Percentiles rank a stretch among this genome's conserved stretches.
phyloP scores from a whole-genome alignment of 805 yeast species.

The Spencermartinsiella europaea region DNA sequence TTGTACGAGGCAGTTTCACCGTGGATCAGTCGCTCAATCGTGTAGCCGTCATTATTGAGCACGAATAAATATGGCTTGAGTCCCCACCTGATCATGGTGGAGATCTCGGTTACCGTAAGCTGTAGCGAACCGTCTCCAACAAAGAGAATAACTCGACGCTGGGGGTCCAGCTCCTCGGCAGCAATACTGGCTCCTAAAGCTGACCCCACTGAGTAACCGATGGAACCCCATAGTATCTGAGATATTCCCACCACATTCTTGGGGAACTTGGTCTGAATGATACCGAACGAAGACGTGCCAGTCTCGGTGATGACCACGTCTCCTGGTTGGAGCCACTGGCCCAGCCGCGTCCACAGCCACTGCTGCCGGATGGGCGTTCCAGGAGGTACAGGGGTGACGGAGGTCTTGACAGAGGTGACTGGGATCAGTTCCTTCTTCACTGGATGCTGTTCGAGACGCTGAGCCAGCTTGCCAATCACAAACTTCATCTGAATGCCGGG shows the following conservation, averaged over 20 bases:
- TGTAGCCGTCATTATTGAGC: conserved; percentile 61
- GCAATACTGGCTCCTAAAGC: conserved; percentile 60
- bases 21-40: conserved; percentile 59
- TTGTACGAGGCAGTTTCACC: conserved; percentile 52
- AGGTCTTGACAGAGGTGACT: conserved; percentile 49
- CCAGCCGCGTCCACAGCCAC: conserved; percentile 48
- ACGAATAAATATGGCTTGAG: conserved; percentile 54
- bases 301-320: conserved; percentile 60
- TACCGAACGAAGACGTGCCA: conserved; percentile 62
- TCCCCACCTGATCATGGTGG: conserved; percentile 51
- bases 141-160: conserved; percentile 50
- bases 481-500: conserved; percentile 51
- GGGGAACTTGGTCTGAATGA: conserved; percentile 53
- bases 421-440: conserved; percentile 30
- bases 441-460: conserved; percentile 3
- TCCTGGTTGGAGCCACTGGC: conserved; percentile 48
- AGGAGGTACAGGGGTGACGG: conserved; percentile 50
- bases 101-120: conserved; percentile 59
- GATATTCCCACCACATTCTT: conserved; percentile 47
- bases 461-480: conserved; percentile 30
- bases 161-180: conserved; percentile 42
- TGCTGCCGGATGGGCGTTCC: conserved; percentile 34
- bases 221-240: conserved; percentile 62
- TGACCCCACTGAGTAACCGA: conserved; percentile 62
- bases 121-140: conserved; percentile 70